Evolutionary conservation across 768 basidiomycete species (phyloP).

Genomic region (Auricularia sp.): DNA sequence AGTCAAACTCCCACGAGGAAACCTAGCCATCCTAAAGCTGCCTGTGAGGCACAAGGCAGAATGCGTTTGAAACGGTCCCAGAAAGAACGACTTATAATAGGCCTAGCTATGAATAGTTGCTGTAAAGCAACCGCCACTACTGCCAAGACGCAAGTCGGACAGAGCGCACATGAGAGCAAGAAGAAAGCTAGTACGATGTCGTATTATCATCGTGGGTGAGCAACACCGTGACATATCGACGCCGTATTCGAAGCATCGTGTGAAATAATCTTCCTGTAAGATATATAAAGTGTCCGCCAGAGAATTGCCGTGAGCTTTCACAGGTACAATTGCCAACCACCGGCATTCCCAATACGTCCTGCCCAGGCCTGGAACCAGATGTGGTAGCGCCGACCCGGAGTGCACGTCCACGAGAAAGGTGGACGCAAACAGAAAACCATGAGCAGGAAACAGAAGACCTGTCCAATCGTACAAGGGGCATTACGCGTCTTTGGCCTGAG

Average conservation of each 20-base stretch:
- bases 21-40: not conserved
- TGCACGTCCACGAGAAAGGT: not conserved
- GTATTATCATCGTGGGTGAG: not conserved
- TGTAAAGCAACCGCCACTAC: not conserved
- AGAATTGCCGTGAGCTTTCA: too few species aligned
- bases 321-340: not conserved
- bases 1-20: not conserved
- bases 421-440: not conserved
- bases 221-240: too few species aligned
- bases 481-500: not conserved
- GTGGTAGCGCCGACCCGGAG: not conserved
- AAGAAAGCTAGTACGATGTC: too few species aligned
- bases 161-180: not conserved
- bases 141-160: not conserved
- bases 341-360: not conserved
- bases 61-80: not conserved
- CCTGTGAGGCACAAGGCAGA: not conserved
- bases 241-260: too few species aligned
- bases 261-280: too few species aligned
- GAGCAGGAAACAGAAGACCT: not conserved
- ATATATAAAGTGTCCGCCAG: too few species aligned
- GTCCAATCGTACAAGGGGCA: not conserved
- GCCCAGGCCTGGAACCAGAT: not conserved
- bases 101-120: not conserved
- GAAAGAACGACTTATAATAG: not conserved